phyloP scores from a whole-genome alignment of 805 yeast species.

The Middelhovenomyces tepae region DNA sequence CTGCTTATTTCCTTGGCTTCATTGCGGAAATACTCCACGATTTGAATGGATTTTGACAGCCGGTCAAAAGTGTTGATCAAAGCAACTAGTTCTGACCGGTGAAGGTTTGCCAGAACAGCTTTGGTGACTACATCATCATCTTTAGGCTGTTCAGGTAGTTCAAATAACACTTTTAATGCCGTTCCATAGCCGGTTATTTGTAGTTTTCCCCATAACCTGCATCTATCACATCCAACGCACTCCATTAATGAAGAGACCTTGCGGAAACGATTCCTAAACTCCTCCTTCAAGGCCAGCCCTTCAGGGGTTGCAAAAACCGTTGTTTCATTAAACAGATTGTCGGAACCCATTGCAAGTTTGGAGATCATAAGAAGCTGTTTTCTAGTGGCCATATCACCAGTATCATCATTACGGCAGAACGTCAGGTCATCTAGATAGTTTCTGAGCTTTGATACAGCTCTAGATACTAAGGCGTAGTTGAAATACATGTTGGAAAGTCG shows the following conservation, averaged over 20 bases:
- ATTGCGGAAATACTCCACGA: slow-evolving; percentile 56
- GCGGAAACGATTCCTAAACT: slow-evolving; percentile 75
- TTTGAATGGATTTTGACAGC: slow-evolving; percentile 70
- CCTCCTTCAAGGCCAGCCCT: slow-evolving; percentile 57
- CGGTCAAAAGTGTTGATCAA: slow-evolving; percentile 89
- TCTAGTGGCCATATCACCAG: slow-evolving; percentile 39
- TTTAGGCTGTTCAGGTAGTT: slow-evolving; percentile 46
- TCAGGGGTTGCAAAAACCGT: slow-evolving; percentile 34
- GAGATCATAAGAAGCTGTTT: slow-evolving; percentile 35
- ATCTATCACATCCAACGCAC: slow-evolving; percentile 97
- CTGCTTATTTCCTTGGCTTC: slow-evolving; percentile 3
- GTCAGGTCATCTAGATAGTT: slow-evolving; percentile 43
- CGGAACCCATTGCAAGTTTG: slow-evolving; percentile 15
- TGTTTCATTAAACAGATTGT: slow-evolving; percentile 42
- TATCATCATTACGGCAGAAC: slow-evolving; percentile 36
- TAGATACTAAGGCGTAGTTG: slow-evolving; percentile 80
- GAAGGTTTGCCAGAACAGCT: slow-evolving; percentile 50
- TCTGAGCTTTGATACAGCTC: slow-evolving; percentile 64
- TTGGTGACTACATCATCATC: slow-evolving; percentile 36
- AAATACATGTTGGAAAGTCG: slow-evolving; percentile 83
- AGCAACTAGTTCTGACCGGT: slow-evolving; percentile 81
- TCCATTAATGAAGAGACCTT: slow-evolving; percentile 93
- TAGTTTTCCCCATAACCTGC: slow-evolving; percentile 96
- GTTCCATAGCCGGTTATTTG: slow-evolving; percentile 98
- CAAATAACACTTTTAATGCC: slow-evolving; percentile 83